Percentiles rank a stretch among this genome's conserved stretches.
These are phyloP conservation scores for Scutellaria baicalensis DNA, from an alignment of 257 asterid species.

Conservation along the genomic window DNA sequence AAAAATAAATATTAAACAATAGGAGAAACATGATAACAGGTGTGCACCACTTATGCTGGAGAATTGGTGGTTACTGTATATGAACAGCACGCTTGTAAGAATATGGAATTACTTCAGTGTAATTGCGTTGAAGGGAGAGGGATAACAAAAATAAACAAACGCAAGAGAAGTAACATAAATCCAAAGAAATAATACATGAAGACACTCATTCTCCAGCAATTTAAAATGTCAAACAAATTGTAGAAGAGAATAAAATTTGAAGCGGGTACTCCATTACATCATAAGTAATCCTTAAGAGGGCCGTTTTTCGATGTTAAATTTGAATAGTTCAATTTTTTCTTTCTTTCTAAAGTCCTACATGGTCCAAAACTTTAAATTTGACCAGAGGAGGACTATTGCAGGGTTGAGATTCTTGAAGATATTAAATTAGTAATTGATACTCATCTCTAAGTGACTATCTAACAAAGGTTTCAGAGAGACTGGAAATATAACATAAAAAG, in stretches of 20 bases:
- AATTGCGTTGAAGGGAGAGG: neutral
- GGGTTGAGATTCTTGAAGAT: neutral
- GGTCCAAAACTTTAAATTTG: neutral
- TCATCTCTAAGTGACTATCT: neutral
- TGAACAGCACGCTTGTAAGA: neutral
- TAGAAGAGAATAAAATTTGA: neutral
- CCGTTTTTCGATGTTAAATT: neutral
- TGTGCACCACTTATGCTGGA: neutral
- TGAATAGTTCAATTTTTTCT: neutral
- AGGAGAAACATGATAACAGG: neutral
- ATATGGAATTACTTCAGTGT: neutral
- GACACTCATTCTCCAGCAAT: neutral
- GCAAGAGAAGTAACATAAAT: neutral
- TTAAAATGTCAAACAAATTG: neutral
- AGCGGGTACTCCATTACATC: neutral
- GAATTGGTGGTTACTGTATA: neutral
- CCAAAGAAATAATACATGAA: neutral
- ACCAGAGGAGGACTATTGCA: neutral
- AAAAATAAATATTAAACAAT: constrained; percentile 4
- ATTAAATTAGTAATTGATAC: neutral
- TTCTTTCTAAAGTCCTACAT: neutral
- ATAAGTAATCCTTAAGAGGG: neutral
- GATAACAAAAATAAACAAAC: neutral
- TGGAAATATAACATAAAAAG: neutral
- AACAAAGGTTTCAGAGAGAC: neutral